phyloP scores from a whole-genome alignment of 2,329 filamentous ascomycete genomes.

The Cladosporium sphaerospermum region DNA sequence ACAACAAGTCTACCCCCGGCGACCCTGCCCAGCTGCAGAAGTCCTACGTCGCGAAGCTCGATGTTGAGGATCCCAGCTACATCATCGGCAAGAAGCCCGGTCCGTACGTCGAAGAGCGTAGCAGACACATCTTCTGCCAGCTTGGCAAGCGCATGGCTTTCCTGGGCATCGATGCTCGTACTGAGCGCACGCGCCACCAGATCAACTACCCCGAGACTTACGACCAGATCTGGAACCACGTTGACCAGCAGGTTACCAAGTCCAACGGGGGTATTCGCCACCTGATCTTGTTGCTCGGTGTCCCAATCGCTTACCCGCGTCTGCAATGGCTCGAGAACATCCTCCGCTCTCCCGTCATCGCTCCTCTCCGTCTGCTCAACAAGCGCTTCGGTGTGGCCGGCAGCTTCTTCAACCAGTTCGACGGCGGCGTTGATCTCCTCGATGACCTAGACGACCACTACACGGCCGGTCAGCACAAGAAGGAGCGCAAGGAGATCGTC shows the following conservation, averaged over 20 bases:
- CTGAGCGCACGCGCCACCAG: constrained; percentile 81
- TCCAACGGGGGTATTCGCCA: constrained; percentile 54
- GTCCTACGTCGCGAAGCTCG: constrained; percentile 61
- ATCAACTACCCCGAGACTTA: constrained; percentile 75
- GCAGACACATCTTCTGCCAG: constrained; percentile 57
- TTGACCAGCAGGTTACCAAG: constrained; percentile 46
- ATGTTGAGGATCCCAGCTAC: constrained; percentile 61
- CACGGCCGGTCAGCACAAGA: constrained; percentile 85
- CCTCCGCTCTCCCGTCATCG: constrained; percentile 77
- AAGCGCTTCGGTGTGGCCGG: constrained; percentile 83
- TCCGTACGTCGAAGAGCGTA: constrained; percentile 57
- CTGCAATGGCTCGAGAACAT: constrained; percentile 97
- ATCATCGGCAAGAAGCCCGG: constrained; percentile 71
- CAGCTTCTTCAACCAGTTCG: constrained; percentile 86
- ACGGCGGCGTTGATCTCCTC: constrained; percentile 63
- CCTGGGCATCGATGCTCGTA: constrained; percentile 54
- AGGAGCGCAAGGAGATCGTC: constrained; percentile 70
- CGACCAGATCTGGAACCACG: constrained; percentile 52
- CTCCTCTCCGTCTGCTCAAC: constrained; percentile 82
- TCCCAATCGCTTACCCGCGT: constrained; percentile 66
- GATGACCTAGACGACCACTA: constrained; percentile 68
- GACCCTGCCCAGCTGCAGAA: constrained; percentile 69
- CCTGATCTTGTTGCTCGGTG: constrained; percentile 57
- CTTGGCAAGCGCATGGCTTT: constrained; percentile 60
- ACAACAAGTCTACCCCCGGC: constrained; percentile 43